Conservation (phyloP, 164 flowering plant species). For the Vitis cinerea region DNA sequence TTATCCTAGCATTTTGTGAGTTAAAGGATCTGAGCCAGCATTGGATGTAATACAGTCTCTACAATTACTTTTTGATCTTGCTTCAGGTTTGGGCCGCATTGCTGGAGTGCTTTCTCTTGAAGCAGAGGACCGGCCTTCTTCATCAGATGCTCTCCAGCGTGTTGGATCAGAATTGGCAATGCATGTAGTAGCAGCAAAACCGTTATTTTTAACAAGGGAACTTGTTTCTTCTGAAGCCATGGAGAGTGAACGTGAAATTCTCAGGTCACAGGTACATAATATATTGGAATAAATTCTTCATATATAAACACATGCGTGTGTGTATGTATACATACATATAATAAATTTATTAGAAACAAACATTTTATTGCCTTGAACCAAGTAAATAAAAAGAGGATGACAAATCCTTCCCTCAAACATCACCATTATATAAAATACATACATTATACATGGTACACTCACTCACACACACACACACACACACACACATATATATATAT, state of each 20-base stretch:
- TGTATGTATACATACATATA: too few relatives aligned
- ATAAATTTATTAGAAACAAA: too few relatives aligned
- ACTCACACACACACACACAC: too few relatives aligned
- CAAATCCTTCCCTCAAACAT: too few relatives aligned
- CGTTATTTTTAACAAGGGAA: constrained; percentile 81
- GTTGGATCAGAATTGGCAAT: constrained; percentile 94
- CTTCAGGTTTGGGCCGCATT: constrained; percentile 87
- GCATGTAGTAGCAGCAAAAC: constrained; percentile 96
- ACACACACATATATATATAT: too few relatives aligned
- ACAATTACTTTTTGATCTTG: constrained; percentile 1
- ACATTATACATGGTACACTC: too few relatives aligned
- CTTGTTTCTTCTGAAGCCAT: constrained; percentile 76
- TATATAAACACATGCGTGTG: too few relatives aligned
- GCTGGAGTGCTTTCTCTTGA: constrained; percentile 84
- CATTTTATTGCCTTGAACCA: too few relatives aligned
- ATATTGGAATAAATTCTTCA: neutral
- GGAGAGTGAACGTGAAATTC: constrained; percentile 76
- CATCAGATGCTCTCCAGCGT: constrained; percentile 58
- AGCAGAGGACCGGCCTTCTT: constrained; percentile 47
- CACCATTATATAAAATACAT: too few relatives aligned
- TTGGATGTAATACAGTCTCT: neutral
- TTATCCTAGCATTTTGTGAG: neutral
- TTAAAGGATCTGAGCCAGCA: neutral
- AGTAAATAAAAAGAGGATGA: too few relatives aligned
- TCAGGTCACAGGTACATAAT: constrained; percentile 74